These are phyloP conservation scores for Podospora pseudoanserina DNA, from an alignment of 495 filamentous ascomycete species.

Conservation along the genomic window DNA sequence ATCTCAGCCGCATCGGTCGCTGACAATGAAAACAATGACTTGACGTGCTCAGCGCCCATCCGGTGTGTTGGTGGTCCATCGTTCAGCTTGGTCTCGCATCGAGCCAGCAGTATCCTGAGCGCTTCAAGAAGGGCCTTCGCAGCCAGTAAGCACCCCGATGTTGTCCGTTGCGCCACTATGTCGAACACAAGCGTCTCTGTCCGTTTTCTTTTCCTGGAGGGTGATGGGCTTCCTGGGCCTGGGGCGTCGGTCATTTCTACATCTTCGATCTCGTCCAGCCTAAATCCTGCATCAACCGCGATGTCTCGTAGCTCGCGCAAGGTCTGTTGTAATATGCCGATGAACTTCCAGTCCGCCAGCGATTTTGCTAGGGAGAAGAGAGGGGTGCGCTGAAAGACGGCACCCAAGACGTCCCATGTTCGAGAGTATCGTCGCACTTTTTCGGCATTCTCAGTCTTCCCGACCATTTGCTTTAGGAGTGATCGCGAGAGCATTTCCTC, in stretches of 20 bases:
- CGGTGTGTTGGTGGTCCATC: slow-evolving; percentile 27
- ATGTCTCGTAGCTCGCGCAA: slow-evolving; percentile 41
- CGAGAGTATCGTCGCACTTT: slow-evolving; percentile 43
- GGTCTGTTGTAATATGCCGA: slow-evolving; percentile 39
- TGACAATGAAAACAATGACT: slow-evolving; percentile 44
- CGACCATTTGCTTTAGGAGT: slow-evolving; percentile 49
- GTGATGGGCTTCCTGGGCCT: slow-evolving; percentile 8
- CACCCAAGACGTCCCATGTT: slow-evolving; percentile 42
- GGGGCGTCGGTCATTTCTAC: slow-evolving; percentile 31
- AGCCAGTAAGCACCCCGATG: slow-evolving; percentile 34
- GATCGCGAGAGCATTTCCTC: slow-evolving; percentile 48
- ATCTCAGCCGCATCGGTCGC: slow-evolving; percentile 38
- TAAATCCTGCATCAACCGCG: slow-evolving; percentile 7
- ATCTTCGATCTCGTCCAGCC: slow-evolving; percentile 18
- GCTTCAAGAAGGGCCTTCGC: slow-evolving; percentile 40
- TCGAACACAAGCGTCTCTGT: slow-evolving; percentile 25
- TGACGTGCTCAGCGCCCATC: slow-evolving; percentile 46
- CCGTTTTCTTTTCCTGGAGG: slow-evolving; percentile 39
- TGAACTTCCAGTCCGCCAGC: slow-evolving; percentile 43
- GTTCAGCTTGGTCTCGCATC: slow-evolving; percentile 21
- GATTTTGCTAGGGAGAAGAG: slow-evolving; percentile 44
- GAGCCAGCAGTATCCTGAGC: slow-evolving; percentile 34
- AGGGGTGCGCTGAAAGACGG: slow-evolving; percentile 41
- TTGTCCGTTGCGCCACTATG: slow-evolving; percentile 31
- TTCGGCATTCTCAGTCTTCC: slow-evolving; percentile 38